phyloP scores from a whole-genome alignment of 2,329 filamentous ascomycete genomes.

The Penicillium sp. region DNA sequence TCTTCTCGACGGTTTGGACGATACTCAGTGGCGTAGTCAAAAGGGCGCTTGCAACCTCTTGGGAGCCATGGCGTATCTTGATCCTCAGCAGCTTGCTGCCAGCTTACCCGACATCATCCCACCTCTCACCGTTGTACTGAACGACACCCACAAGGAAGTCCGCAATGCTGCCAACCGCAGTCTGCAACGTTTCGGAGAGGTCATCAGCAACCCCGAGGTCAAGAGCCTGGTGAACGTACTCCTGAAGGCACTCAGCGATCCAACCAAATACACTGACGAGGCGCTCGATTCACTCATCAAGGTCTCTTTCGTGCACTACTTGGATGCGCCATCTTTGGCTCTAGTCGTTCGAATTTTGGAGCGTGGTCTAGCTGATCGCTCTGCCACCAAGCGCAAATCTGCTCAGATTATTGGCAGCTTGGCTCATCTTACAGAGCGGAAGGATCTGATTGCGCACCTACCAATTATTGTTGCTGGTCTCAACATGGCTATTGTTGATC shows the following conservation, averaged over 20 bases:
- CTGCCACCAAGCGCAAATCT: constrained; percentile 91
- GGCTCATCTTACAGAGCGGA: constrained; percentile 92
- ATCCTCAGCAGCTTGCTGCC: constrained; percentile 85
- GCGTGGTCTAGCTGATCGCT: constrained; percentile 82
- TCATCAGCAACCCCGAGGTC: constrained; percentile 96
- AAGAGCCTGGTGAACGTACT: constrained; percentile 86
- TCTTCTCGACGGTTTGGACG: constrained; percentile 83
- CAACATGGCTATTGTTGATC: constrained; percentile 83
- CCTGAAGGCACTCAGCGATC: constrained; percentile 92
- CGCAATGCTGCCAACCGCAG: constrained; percentile 86
- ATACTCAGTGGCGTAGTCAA: constrained; percentile 96
- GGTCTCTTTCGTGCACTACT: constrained; percentile 95
- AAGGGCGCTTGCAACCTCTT: constrained; percentile 95
- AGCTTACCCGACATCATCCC: constrained; percentile 96
- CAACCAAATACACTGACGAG: constrained; percentile 93
- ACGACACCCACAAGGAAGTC: constrained; percentile 98
- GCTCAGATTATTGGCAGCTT: constrained; percentile 97
- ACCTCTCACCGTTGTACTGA: constrained; percentile 84
- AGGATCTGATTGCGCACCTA: constrained; percentile 83
- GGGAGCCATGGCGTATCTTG: constrained; percentile 96
- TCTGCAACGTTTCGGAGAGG: constrained; percentile 95
- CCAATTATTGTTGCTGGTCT: constrained; percentile 88
- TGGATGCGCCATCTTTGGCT: constrained; percentile 93
- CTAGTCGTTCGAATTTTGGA: constrained; percentile 93
- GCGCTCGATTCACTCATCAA: constrained; percentile 92